Evolutionary conservation across 2,329 filamentous ascomycete genomes (phyloP), one percentile per base, ranked within the genome.

Genomic region (Pestalotiopsis sp.): DNA sequence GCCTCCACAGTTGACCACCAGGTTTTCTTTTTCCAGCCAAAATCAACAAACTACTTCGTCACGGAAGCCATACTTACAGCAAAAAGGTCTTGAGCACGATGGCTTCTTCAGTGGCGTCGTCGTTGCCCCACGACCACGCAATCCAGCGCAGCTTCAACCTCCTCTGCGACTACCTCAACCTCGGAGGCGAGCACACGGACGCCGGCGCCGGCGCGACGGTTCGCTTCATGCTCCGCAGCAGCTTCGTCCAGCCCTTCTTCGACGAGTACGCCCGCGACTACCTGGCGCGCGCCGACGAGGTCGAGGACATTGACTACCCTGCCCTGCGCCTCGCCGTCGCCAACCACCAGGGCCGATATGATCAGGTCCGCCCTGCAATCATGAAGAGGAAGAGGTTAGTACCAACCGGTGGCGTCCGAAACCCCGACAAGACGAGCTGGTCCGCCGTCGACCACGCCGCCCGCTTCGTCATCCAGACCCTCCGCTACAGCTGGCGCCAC

Each of bases 201-300:
- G 22, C 70, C 4, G 39, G 26, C 5, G 38, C 58, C 4, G 39
- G 7, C 7, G 65, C 26, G 17, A 39, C 65, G 7, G 69, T 70
- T 30, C 70, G 67, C n/a, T 60, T 65, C 9, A 64, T 75, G 1
- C 67, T 76, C 14, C 70, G 73, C 57, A 69, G 75, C 59, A 66
- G 70, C 20, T 71, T 69, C 48, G 67, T 77, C 20, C 66, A 68
- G 40, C 75, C 75, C 6, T 77, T 74, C 70, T 76, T 75, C 57
- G 66, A 69, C 3, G 75, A 77, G 66, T 77, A 75, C 61, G 70
- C 70, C 14, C 71, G 67, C 13, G 72, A 75, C 65, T 76, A 74
- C 69, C 73, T 77, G 22, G 73, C 73, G 68, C 55, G 24, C 7
- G n/a, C 67, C 20, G 63, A 64, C 4, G 70, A 68, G 17, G 13